Evolutionary conservation across 176 grass and related monocot species (phyloP), one percentile per base, ranked within the genome.

Genomic region (Carex parvula): DNA sequence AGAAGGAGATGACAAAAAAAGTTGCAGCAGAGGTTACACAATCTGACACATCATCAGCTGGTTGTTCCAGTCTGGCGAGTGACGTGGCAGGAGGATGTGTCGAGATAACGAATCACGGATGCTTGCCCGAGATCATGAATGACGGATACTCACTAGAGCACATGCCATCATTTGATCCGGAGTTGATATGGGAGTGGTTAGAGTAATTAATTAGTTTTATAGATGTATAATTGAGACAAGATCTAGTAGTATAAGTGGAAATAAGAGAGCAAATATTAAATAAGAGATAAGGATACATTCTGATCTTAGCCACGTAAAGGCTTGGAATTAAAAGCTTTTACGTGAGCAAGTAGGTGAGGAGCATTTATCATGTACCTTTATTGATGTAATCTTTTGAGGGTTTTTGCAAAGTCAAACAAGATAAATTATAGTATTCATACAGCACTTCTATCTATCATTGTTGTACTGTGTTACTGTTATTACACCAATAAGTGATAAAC

Each of bases 91-190:
- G 57, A 2, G 60, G 83, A 8, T 82, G 80, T 5, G 20, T 64
- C 79, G 67, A 86, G 69, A 57, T 74, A 1, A 87, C 6, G 2
- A 74, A 74, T 6, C 44, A 29, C 1, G 11, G 46, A 7, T 74
- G 20, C 70, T 84, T 60, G 5, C 73, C 54, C 1, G 88, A 86
- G 37, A 78, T 52, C 60, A 30, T 52, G 81, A 79, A 95, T 76
- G 81, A 26, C 42, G 91, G 87, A 15, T 91, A 85, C 85, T 89
- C 30, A 64, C 90, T 99, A 5, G 88, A 87, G 14, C 16, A 68
- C 83, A 84, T 99, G 90, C 96, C 96, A 17, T 99, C 96, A 2
- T 99, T 92, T 60, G 93, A 95, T 60, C 91, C 91, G 12, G 96
- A 99, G 52, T 67, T 99, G 37, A 95, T 99, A 7, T 99, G 93